Conservation (phyloP, 2,329 filamentous ascomycete genomes). For the Alternaria longipes region DNA sequence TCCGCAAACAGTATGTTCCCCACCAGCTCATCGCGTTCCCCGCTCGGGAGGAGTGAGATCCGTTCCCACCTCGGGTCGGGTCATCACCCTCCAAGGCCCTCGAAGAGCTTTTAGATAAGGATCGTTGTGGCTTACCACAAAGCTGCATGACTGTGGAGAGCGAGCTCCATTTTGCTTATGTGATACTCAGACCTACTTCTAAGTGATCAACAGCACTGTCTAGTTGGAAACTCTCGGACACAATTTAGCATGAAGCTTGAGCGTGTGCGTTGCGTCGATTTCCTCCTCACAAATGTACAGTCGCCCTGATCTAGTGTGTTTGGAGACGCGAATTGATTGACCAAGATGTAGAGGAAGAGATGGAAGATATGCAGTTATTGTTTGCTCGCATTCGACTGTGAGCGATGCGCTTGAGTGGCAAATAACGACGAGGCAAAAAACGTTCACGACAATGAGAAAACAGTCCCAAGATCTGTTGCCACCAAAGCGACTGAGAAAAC, state of each 20-base stretch:
- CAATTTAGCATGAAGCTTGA: not conserved
- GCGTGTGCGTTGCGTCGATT: not conserved
- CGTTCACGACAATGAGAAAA: not conserved
- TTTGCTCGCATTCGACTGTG: not conserved
- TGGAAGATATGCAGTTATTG: not conserved
- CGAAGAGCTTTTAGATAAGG: not conserved
- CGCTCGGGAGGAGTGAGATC: not conserved
- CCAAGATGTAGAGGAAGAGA: not conserved
- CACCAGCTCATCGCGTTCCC: not conserved
- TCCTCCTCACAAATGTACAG: not conserved
- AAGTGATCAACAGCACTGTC: not conserved
- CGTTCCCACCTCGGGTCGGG: not conserved
- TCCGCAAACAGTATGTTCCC: not conserved
- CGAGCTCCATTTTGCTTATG: not conserved
- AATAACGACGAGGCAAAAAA: not conserved
- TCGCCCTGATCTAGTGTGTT: not conserved
- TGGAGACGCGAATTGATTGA: not conserved
- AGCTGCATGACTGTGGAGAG: not conserved
- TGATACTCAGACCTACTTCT: not conserved
- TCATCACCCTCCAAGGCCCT: not conserved
- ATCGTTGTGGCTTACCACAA: not conserved
- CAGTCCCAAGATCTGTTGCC: not conserved
- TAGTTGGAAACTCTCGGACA: not conserved
- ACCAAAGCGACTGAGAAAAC: not conserved
- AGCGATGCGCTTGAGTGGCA: not conserved